Evolutionary conservation across 495 filamentous ascomycete species (phyloP).

Genomic region (Hypoxylon fragiforme): DNA sequence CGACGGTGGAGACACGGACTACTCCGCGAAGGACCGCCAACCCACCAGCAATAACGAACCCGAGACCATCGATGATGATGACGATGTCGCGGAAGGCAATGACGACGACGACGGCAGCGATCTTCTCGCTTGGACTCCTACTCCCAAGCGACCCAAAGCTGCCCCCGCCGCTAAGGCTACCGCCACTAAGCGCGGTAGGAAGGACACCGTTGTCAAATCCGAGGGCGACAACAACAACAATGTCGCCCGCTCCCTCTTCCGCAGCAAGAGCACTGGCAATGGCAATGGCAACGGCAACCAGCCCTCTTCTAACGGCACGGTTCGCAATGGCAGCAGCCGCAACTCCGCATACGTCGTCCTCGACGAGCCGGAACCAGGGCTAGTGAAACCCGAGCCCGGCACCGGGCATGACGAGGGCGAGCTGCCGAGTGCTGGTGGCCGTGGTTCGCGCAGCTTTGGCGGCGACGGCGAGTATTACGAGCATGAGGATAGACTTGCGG

Average conservation of each 20-base stretch:
- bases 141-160: conserved; percentile 19
- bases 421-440: no score
- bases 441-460: no score
- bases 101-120: no score
- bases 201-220: background rate
- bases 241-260: conserved; percentile 21
- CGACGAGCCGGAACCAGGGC: background rate
- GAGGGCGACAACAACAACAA: background rate
- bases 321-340: no score
- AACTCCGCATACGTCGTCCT: background rate
- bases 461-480: background rate
- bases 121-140: no score
- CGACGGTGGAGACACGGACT: conserved; percentile 4
- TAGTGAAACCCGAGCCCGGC: conserved; percentile 10
- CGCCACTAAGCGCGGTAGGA: background rate
- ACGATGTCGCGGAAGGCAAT: conserved; percentile 24
- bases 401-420: background rate
- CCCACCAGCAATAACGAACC: conserved; percentile 32
- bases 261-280: background rate
- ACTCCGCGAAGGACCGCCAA: conserved; percentile 31
- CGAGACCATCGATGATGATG: conserved; percentile 24
- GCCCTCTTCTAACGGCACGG: no score
- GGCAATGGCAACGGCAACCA: background rate
- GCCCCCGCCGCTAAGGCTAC: conserved; percentile 14
- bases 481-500: conserved; percentile 5